Evolutionary conservation across 1,139 yeast species (phyloP).

Genomic region (Suzukiozyma palmioleophila): DNA sequence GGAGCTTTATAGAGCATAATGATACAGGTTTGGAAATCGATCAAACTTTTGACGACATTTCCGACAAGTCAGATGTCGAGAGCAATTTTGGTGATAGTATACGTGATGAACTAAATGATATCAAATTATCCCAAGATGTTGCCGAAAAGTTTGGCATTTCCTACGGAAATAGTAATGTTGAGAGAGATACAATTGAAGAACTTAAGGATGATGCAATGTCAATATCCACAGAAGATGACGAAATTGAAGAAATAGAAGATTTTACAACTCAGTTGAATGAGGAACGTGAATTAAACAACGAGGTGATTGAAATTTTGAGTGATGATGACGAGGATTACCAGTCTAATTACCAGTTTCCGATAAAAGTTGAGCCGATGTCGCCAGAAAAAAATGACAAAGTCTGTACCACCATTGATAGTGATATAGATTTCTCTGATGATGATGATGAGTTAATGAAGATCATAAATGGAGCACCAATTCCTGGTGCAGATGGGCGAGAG

Average conservation of each 20-base stretch:
- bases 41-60: slow-evolving; percentile 9
- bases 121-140: slow-evolving; percentile 27
- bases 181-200: slow-evolving; percentile 5
- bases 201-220: slow-evolving; percentile 11
- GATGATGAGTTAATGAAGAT: slow-evolving; percentile 30
- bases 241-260: slow-evolving; percentile 23
- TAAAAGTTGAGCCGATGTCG: slow-evolving; percentile 1
- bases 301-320: slow-evolving; percentile 29
- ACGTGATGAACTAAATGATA: slow-evolving; percentile 21
- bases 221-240: slow-evolving; percentile 17
- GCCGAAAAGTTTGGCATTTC: slow-evolving; percentile 26
- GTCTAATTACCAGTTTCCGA: slow-evolving; percentile 3
- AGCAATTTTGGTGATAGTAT: slow-evolving; percentile 9
- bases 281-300: slow-evolving; percentile 34
- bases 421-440: slow-evolving; percentile 25
- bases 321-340: slow-evolving; percentile 25
- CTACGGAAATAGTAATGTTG: slow-evolving; percentile 11
- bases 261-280: slow-evolving; percentile 40
- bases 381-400: neutral
- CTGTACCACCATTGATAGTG: slow-evolving; percentile 10
- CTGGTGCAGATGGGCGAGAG: slow-evolving; percentile 12
- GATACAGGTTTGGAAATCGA: slow-evolving; percentile 13
- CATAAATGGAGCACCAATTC: slow-evolving; percentile 11
- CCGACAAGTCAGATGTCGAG: slow-evolving; percentile 6
- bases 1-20: slow-evolving; percentile 33